These are phyloP conservation scores for Coffea humblotiana DNA, from an alignment of 305 asterid species.

Conservation along the genomic window DNA sequence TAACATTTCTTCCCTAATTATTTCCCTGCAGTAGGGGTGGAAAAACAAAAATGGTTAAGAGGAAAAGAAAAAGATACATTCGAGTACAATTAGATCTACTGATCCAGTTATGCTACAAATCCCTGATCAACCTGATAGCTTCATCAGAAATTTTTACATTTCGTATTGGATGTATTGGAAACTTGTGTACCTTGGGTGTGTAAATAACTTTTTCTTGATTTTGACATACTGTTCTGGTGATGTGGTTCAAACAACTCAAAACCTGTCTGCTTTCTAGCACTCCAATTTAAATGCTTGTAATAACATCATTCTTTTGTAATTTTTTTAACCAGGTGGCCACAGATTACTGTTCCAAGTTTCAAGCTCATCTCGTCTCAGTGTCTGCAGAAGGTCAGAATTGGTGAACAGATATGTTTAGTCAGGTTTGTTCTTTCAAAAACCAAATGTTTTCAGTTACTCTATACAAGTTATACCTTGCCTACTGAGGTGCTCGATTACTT, in stretches of 20 bases:
- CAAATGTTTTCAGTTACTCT: slow-evolving; percentile 7
- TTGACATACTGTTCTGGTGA: not conserved
- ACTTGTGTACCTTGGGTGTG: not conserved
- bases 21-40: not conserved
- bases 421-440: slow-evolving; percentile 48
- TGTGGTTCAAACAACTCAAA: not conserved
- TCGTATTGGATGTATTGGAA: not conserved
- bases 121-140: not conserved
- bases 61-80: not conserved
- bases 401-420: slow-evolving; percentile 80
- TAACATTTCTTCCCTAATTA: not conserved
- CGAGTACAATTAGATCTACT: not conserved
- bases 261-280: not conserved
- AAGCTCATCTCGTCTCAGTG: slow-evolving; percentile 55
- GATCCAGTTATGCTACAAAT: not conserved
- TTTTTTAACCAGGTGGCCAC: slow-evolving; percentile 85
- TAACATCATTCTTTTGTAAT: not conserved
- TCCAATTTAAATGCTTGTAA: not conserved
- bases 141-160: not conserved
- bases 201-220: not conserved
- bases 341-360: slow-evolving; percentile 66
- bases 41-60: not conserved
- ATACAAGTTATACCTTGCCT: not conserved
- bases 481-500: slow-evolving; percentile 35
- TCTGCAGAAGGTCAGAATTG: slow-evolving; percentile 54